A percentile compares a stretch with the other conserved stretches of the same genome.
These are phyloP conservation scores for Aspergillus affinis DNA, from an alignment of 495 filamentous ascomycete species.

Conservation along the genomic window DNA sequence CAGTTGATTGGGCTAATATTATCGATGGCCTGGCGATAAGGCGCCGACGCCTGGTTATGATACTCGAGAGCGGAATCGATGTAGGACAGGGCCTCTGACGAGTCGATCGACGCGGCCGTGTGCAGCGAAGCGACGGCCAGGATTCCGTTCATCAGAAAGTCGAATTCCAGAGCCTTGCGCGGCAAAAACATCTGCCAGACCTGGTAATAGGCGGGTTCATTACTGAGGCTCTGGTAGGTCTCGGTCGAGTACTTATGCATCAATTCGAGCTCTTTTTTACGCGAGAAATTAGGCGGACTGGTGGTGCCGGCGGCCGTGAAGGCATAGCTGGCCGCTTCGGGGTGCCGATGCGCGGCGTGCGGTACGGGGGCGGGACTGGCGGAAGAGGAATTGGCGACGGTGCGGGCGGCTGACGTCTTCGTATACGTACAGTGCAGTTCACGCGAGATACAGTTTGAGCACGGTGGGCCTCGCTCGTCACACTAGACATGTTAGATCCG, in stretches of 20 bases:
- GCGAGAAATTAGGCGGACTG: constrained; percentile 21
- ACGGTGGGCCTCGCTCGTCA: constrained; percentile 46
- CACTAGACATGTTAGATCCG: constrained; percentile 33
- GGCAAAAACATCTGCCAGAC: constrained; percentile 46
- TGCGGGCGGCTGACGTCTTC: constrained; percentile 25
- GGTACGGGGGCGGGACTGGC: constrained; percentile 1
- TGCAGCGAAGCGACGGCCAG: constrained; percentile 55
- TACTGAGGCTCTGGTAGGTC: constrained; percentile 38
- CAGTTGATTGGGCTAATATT: constrained; percentile 48
- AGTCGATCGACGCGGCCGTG: constrained; percentile 40
- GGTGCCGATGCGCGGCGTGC: not conserved
- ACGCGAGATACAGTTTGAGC: constrained; percentile 43
- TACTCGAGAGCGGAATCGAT: constrained; percentile 51
- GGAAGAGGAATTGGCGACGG: constrained; percentile 10
- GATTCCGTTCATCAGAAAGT: constrained; percentile 56
- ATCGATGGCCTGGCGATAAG: constrained; percentile 46
- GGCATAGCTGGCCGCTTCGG: not conserved
- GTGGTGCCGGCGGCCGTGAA: not conserved
- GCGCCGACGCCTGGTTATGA: constrained; percentile 47
- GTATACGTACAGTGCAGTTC: constrained; percentile 41
- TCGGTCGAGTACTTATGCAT: constrained; percentile 47
- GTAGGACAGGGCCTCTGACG: constrained; percentile 41
- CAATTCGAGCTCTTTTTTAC: constrained; percentile 36
- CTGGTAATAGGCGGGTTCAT: constrained; percentile 25
- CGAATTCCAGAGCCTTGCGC: constrained; percentile 45